A percentile compares a stretch with the other conserved stretches of the same genome.
Evolutionary conservation across 257 asterid species (phyloP).

Genomic region (Solanum sitiens): DNA sequence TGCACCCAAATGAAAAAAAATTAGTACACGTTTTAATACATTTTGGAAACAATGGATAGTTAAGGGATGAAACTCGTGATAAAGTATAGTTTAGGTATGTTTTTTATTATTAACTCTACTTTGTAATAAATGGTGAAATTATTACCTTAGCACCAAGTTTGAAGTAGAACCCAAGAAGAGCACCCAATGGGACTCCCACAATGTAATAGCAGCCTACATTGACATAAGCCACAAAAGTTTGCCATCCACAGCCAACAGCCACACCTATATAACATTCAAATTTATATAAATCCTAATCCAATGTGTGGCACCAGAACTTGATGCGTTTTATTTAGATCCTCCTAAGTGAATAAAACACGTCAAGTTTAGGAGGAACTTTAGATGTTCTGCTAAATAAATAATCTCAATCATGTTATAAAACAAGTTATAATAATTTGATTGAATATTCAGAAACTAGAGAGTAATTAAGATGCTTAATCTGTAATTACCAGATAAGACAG

Average conservation of each 20-base stretch:
- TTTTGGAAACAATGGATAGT: not conserved
- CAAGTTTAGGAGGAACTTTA: not conserved
- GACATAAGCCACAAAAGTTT: slow-evolving; percentile 26
- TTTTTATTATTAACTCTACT: not conserved
- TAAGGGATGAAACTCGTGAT: not conserved
- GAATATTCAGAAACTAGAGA: not conserved
- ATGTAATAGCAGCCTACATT: slow-evolving; percentile 28
- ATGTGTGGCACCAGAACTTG: not conserved
- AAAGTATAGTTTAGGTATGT: not conserved
- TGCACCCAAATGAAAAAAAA: not conserved
- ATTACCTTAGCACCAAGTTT: slow-evolving; percentile 23
- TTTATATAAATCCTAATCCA: not conserved
- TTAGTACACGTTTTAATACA: not conserved
- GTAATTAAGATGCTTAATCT: not conserved
- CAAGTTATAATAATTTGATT: not conserved
- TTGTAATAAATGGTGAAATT: not conserved
- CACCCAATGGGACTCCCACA: slow-evolving; percentile 28
- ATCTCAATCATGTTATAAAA: not conserved
- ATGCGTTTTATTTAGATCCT: not conserved
- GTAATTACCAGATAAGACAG: slow-evolving; percentile 27
- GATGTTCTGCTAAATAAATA: not conserved
- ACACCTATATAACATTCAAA: slow-evolving; percentile 12
- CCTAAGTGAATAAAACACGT: not conserved
- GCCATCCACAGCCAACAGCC: slow-evolving; percentile 46
- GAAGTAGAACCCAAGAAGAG: slow-evolving; percentile 23